Evolutionary conservation across 2,329 filamentous ascomycete genomes (phyloP).

Genomic region (Verticillium albo-atrum): DNA sequence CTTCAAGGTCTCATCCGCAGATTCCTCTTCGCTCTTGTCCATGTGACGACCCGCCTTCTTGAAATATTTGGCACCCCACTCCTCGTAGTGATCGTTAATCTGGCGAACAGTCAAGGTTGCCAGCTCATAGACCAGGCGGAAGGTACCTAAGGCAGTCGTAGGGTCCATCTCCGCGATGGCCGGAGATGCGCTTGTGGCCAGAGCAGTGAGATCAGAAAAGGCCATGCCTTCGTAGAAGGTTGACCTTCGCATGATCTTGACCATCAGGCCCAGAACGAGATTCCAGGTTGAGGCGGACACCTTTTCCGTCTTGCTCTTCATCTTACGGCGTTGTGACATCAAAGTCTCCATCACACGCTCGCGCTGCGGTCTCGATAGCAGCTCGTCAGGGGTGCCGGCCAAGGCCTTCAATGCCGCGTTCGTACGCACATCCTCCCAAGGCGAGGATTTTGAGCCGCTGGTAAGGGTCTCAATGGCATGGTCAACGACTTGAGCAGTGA

Average conservation of each 20-base stretch:
- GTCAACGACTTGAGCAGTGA: conserved; percentile 25
- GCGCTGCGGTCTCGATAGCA: conserved; percentile 35
- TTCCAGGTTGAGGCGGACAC: conserved; percentile 26
- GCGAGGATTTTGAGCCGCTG: conserved; percentile 6
- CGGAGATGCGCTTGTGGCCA: conserved; percentile 23
- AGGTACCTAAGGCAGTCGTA: conserved; percentile 1
- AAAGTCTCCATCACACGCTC: conserved; percentile 36
- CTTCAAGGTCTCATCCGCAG: conserved; percentile 21
- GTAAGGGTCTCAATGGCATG: conserved; percentile 23
- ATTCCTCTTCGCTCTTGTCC: conserved; percentile 4
- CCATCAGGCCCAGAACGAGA: conserved; percentile 37
- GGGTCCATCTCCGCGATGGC: conserved; percentile 2
- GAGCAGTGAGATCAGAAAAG: conserved; percentile 30
- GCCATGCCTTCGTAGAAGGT: conserved; percentile 45
- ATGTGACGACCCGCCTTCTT: conserved; percentile 18
- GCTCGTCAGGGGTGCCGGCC: conserved; percentile 29
- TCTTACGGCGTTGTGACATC: conserved; percentile 18
- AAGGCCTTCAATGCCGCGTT: conserved; percentile 15
- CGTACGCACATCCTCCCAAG: conserved; percentile 6
- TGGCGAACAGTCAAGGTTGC: conserved; percentile 30
- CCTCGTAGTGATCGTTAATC: conserved; percentile 38
- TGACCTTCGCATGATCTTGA: conserved; percentile 45
- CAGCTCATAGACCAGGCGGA: conserved; percentile 5
- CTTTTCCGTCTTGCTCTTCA: conserved; percentile 14
- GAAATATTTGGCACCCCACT: conserved; percentile 37